Evolutionary conservation across 805 yeast species (phyloP).

Genomic region (Kurtzmaniella fragi): DNA sequence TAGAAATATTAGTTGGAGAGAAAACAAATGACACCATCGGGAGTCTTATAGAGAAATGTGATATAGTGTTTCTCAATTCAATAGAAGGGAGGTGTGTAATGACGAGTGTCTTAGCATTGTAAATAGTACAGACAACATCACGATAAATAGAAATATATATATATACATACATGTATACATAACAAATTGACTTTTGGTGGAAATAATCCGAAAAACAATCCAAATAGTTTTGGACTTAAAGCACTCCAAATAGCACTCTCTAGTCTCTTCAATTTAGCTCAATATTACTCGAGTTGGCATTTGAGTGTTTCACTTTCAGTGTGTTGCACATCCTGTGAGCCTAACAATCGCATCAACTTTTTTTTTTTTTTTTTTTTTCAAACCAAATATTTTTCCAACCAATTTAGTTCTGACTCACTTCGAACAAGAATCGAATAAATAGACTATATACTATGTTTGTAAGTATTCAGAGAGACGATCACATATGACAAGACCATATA

Average conservation of each 20-base stretch:
- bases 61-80: conserved; percentile 39
- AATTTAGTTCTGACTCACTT: not conserved
- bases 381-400: not conserved
- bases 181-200: not conserved
- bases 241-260: too few relatives aligned
- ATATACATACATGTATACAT: not conserved
- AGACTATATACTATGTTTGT: conserved; percentile 14
- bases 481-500: conserved; percentile 3
- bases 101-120: conserved; percentile 16
- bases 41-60: conserved; percentile 40
- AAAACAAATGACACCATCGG: conserved; percentile 31
- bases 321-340: too few relatives aligned
- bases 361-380: too few relatives aligned
- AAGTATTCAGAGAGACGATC: conserved; percentile 10
- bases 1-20: conserved; percentile 29
- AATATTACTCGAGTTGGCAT: too few relatives aligned
- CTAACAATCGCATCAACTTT: too few relatives aligned
- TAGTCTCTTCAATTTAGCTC: too few relatives aligned
- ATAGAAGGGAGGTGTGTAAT: conserved; percentile 36
- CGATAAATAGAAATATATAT: not conserved
- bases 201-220: conserved; percentile 1
- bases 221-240: too few relatives aligned
- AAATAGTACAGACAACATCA: not conserved
- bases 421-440: not conserved
- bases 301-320: too few relatives aligned